Evolutionary conservation across 78 protist species (phyloP), one percentile per base, ranked within the genome.

Genomic region (Acrasis kona): DNA sequence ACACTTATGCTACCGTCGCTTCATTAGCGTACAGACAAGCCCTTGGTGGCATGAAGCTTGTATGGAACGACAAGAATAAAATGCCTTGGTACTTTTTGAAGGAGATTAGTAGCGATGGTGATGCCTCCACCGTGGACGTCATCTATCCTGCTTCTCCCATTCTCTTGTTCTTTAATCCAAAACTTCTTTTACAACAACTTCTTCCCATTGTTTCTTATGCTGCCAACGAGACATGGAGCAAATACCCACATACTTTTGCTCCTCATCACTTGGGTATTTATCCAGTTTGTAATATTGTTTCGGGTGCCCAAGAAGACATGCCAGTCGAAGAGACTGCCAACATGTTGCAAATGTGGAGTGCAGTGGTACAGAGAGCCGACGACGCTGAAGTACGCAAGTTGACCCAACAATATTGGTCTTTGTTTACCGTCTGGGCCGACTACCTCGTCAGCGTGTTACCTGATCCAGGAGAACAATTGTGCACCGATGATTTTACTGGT

Each of bases 401-500:
- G n/a, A 7, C 2, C 19, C 2, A 39, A 8, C 77, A 41, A 41
- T 79, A 10, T 30, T 80, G 84, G 84, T 34, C 12, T 12, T 12
- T 80, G 4, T 38, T 80, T 42, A 19, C 35, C 9, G 3, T 7
- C 38, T 80, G 84, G 84, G 84, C 57, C 10, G 65, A 37, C 39
- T 80, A 71, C 38, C 36, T 80, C 40, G 35, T 41, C 42, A 37
- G 31, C 9, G 37, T 3, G 35, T 71, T 72, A 4, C 84, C 77
- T 29, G 77, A 72, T 50, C 76, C 84, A 5, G 72, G 61, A n/a
- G 39, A 70, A 74, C 78, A 80, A 41, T 71, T 80, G 10, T 80
- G 84, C 84, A 80, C 84, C 61, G 84, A 80, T 65, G 84, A 80
- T 78, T 80, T 80, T 28, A 78, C 58, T 35, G 84, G 84, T 2